Evolutionary conservation across 202 grass and related monocot species (phyloP), one percentile per base, ranked within the genome.

Genomic region (Alloteropsis angusta): DNA sequence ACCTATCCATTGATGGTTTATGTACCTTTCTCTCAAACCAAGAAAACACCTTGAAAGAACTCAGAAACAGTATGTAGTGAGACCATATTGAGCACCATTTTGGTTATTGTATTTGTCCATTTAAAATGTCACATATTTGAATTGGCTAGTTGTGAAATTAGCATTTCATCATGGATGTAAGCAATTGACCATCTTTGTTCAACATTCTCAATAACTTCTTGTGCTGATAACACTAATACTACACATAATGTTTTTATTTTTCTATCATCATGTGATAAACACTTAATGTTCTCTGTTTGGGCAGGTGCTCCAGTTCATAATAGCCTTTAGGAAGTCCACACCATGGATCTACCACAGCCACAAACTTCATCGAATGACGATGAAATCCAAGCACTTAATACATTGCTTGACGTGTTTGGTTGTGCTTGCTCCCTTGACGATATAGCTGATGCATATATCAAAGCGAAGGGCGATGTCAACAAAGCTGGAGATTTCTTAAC

Each of bases 371-470:
- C 71, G 41, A 67, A 54, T 72, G 88, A 97, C 52, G 63, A 82
- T 59, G 89, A 93, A 65, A 81, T 69, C 41, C 76, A 45, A 45
- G 82, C 88, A 50, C 87, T 97, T 56, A 75, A 65, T 80, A 55
- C 73, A 68, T 88, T 93, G 85, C 49, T 97, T 79, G 88, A 91
- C 75, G 91, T 69, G 55, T 97, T 97, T 42, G 57, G 82, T 65
- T 86, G 75, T 68, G 28, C 72, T 65, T 93, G 90, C 83, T 82
- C 88, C 42, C 72, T 93, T 63, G 86, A 93, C 65, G 88, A 97
- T 47, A 92, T 97, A 82, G 91, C 94, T 22, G 77, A 82, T 49
- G 94, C 94, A 71, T 93, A 85, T 79, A 84, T 87, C 82, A 84
- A 38, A 77, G 85, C 94, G 48, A 86, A 91, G 42, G 75, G 88